Evolutionary conservation across 331 rosid genomes (phyloP).

Genomic region (Rhamnella rubrinervis): DNA sequence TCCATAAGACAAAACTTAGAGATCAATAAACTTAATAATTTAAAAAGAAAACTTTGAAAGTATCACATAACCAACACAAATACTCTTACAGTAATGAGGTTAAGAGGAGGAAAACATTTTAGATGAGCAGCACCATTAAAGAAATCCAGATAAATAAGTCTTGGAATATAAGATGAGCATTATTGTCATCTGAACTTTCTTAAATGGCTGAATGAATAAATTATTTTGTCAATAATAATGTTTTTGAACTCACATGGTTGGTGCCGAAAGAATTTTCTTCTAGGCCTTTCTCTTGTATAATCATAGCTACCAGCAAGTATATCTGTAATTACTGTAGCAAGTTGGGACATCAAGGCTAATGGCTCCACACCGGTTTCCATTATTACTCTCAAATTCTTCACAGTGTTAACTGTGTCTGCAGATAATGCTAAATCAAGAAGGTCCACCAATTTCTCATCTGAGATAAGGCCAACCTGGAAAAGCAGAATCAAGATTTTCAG

Average conservation of each 20-base stretch:
- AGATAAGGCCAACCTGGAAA: slow-evolving; percentile 94
- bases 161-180: background rate
- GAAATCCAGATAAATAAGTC: background rate
- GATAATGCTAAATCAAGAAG: slow-evolving; percentile 97
- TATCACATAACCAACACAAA: background rate
- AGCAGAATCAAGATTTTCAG: slow-evolving; percentile 25
- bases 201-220: slow-evolving; percentile 4
- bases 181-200: slow-evolving; percentile 1
- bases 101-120: background rate
- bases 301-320: slow-evolving; percentile 95
- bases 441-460: slow-evolving; percentile 95
- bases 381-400: slow-evolving; percentile 87
- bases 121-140: background rate
- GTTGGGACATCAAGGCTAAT: slow-evolving; percentile 93
- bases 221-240: background rate
- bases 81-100: background rate
- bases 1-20: slow-evolving; percentile 10
- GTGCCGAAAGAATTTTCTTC: slow-evolving; percentile 89
- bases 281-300: slow-evolving; percentile 65
- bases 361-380: slow-evolving; percentile 99
- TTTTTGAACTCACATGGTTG: slow-evolving; percentile 70
- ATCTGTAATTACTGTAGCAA: slow-evolving; percentile 95
- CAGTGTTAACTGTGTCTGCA: slow-evolving; percentile 96
- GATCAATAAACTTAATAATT: slow-evolving; percentile 9
- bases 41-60: slow-evolving; percentile 10